Evolutionary conservation across 2,329 filamentous ascomycete species (phyloP).

Genomic region (Mycosphaerella sp.): DNA sequence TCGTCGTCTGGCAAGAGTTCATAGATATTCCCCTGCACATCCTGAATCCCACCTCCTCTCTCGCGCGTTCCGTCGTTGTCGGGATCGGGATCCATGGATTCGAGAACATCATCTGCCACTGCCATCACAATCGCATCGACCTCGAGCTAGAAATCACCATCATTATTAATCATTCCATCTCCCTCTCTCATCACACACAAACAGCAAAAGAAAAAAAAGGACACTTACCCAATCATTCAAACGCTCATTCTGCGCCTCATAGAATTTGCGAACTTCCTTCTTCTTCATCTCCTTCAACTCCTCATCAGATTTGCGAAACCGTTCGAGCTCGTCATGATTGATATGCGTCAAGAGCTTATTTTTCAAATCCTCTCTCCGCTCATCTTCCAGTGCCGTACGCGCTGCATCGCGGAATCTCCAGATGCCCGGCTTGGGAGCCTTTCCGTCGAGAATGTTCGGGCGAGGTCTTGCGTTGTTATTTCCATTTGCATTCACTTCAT

Average conservation of each 20-base stretch:
- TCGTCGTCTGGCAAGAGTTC: slow-evolving; percentile 52
- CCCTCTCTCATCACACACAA: too few species aligned
- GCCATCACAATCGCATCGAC: slow-evolving; percentile 52
- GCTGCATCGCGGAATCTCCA: slow-evolving; percentile 46
- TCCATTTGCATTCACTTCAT: slow-evolving; percentile 5
- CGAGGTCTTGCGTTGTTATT: slow-evolving; percentile 14
- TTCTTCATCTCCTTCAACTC: slow-evolving; percentile 49
- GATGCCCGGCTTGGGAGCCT: slow-evolving; percentile 25
- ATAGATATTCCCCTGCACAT: slow-evolving; percentile 46
- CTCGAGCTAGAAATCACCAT: slow-evolving; percentile 35
- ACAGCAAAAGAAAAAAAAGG: too few species aligned
- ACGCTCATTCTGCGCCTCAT: slow-evolving; percentile 49
- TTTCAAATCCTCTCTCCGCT: slow-evolving; percentile 45
- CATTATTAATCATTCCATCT: too few species aligned
- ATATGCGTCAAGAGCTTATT: slow-evolving; percentile 44
- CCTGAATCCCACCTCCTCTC: slow-evolving; percentile 46
- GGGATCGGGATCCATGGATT: slow-evolving; percentile 53
- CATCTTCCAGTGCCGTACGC: slow-evolving; percentile 41
- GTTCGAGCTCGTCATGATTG: slow-evolving; percentile 43
- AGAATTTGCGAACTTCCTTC: slow-evolving; percentile 50
- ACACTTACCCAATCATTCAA: slow-evolving; percentile 47
- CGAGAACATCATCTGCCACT: slow-evolving; percentile 54
- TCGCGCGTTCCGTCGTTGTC: slow-evolving; percentile 53
- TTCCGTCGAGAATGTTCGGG: slow-evolving; percentile 13
- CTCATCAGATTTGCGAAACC: slow-evolving; percentile 47